These are phyloP conservation scores for Wakefieldia striispora DNA, from an alignment of 768 basidiomycete genomes.

Conservation along the genomic window DNA sequence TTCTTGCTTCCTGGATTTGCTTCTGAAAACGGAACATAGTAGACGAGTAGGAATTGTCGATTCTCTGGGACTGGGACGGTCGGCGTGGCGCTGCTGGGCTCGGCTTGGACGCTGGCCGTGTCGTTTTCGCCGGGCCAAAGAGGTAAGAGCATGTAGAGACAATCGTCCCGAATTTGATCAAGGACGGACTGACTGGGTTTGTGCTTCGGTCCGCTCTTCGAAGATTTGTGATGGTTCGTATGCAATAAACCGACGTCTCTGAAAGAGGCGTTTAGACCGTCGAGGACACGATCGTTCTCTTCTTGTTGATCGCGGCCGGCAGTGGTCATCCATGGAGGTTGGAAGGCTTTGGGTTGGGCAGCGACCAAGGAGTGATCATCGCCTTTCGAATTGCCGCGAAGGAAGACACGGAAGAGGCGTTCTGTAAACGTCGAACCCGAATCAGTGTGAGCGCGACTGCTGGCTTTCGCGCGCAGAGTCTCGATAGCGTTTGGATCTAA, in stretches of 20 bases:
- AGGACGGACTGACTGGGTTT: constrained; percentile 43
- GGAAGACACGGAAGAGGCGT: constrained; percentile 24
- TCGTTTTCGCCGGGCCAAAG: constrained; percentile 82
- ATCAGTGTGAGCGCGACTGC: constrained; percentile 21
- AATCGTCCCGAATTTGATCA: constrained; percentile 61
- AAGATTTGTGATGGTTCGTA: constrained; percentile 40
- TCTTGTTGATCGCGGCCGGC: constrained; percentile 65
- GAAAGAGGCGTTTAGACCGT: constrained; percentile 72
- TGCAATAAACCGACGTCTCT: constrained; percentile 78
- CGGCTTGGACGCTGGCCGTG: constrained; percentile 31
- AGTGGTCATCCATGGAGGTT: constrained; percentile 64
- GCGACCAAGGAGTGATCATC: constrained; percentile 25
- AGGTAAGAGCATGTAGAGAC: constrained; percentile 79
- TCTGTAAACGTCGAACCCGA: constrained; percentile 17
- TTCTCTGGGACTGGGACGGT: constrained; percentile 44
- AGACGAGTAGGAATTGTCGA: constrained; percentile 74
- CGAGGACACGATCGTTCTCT: constrained; percentile 63
- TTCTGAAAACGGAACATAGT: constrained; percentile 60
- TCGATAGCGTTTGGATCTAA: constrained; percentile 55
- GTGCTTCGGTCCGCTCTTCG: constrained; percentile 17
- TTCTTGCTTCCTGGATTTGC: constrained; percentile 15
- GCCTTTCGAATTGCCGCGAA: constrained; percentile 12
- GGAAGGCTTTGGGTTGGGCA: constrained; percentile 34
- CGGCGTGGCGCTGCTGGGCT: constrained; percentile 30
- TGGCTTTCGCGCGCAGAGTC: constrained; percentile 36